These are phyloP conservation scores for Rubia occidens DNA, from an alignment of 305 asterid species.

Conservation along the genomic window DNA sequence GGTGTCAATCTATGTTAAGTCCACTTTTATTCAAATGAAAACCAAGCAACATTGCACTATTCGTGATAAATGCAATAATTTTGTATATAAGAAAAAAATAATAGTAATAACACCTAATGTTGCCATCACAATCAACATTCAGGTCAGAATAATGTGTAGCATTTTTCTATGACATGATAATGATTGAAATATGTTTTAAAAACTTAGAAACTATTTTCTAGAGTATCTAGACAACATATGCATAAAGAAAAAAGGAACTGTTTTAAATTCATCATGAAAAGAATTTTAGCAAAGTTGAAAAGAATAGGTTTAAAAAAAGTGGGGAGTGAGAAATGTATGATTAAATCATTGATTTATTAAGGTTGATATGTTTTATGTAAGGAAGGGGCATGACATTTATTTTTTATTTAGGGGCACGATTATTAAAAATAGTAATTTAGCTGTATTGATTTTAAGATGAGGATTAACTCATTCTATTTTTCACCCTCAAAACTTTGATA, in stretches of 20 bases:
- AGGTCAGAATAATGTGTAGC: neutral
- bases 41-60: neutral
- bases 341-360: too few relatives aligned
- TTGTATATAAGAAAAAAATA: neutral
- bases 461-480: too few relatives aligned
- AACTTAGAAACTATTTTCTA: neutral
- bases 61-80: neutral
- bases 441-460: too few relatives aligned
- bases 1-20: neutral
- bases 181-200: neutral
- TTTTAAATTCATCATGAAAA: neutral
- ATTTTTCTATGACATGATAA: neutral
- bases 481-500: too few relatives aligned
- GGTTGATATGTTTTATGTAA: too few relatives aligned
- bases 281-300: neutral
- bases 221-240: neutral
- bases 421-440: too few relatives aligned
- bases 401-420: too few relatives aligned
- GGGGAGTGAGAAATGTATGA: too few relatives aligned
- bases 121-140: neutral
- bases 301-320: neutral
- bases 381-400: too few relatives aligned
- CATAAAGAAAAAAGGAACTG: neutral
- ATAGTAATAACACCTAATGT: neutral
- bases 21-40: neutral